Evolutionary conservation across 495 filamentous ascomycete genomes (phyloP), one percentile per base, ranked within the genome.

Genomic region (Evernia prunastri): DNA sequence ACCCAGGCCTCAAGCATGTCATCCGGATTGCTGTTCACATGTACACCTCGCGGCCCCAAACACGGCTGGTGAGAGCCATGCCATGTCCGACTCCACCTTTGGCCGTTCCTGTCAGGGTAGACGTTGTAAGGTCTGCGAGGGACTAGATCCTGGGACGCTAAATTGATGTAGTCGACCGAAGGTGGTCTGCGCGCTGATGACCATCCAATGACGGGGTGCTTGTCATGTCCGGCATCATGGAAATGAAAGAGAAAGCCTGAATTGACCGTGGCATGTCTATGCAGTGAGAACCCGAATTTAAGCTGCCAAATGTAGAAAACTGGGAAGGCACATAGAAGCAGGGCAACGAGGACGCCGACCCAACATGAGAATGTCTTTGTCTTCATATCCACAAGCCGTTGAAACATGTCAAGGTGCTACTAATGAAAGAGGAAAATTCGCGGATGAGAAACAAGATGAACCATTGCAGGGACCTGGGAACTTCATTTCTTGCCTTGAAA

Each of bases 41-140:
- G 6, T 18, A 36, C 15, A 35, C 60, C 60, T 56, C 60, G 36
- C 45, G 60, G 60, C 5, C 60, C 60, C 43, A 54, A 37, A 51
- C 47, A 63, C 12, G 43, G 31, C 45, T 25, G 43, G 18, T 40
- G 60, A 31, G 60, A 54, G 3, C 49, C 45, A 36, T 56, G 11
- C 60, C 60, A 63, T 42, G n/a, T 56, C 49, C 42, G 35, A 29
- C 33, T 27, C 49, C 18, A 45, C 18, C 18, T 8, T 45, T 45
- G 42, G 23, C 3, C 20, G 9, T n/a, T 45, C 7, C 23, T 6
- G 42, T n/a, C 42, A n/a, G 1, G 42, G 20, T 45, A 45, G 42
- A 45, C 20, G 42, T 45, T 45, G 42, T 45, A 45, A 20, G 42
- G 42, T 45, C 7, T 20, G 42, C 18, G 42, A 23, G 20, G 42